Evolutionary conservation across 192 early-diverging fungal species (phyloP), one percentile per base, ranked within the genome.

Genomic region (Coemansia sp.): DNA sequence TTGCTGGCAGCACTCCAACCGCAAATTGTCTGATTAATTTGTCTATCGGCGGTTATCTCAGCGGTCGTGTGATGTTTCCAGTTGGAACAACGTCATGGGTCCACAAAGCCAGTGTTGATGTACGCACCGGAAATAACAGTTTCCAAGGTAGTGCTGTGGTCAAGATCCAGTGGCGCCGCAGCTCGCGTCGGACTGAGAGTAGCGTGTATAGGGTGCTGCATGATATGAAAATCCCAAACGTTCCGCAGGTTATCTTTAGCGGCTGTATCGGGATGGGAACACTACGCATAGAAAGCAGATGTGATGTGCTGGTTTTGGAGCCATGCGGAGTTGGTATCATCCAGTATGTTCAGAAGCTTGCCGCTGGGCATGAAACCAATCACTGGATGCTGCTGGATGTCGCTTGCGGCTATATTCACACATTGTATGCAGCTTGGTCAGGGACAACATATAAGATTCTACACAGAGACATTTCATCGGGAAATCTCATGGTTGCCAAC

Each of bases 401-500:
- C 18, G 42, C 42, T n/a, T 45, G 42, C n/a, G 42, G 42, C 42
- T 12, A 45, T 45, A 45, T 45, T 15, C 37, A 39, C 37, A 39
- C 37, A 0, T 13, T 39, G 15, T 39, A 39, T 39, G 37, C 37
- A 39, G 37, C 37, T 15, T 39, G 37, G 37, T 39, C 37, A 3
- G 37, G 37, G 15, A 39, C 10, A 39, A 39, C 3, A 13, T 15
- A 39, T 15, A 39, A 15, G 37, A 13, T 39, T 39, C 66, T n/a
- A n/a, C n/a, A n/a, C n/a, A n/a, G n/a, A n/a, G n/a, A n/a, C n/a
- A n/a, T n/a, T n/a, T n/a, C n/a, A 6, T 34, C 61, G 4, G 71
- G 57, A 23, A 67, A 64, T 31, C 51, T 73, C 29, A 29, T 42
- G 2, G 51, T 73, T 13, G 35, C 20, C 5, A 37, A n/a, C 26